Evolutionary conservation across 176 grass and related monocot species (phyloP), one percentile per base, ranked within the genome.

Genomic region (Elaeis guineensis): DNA sequence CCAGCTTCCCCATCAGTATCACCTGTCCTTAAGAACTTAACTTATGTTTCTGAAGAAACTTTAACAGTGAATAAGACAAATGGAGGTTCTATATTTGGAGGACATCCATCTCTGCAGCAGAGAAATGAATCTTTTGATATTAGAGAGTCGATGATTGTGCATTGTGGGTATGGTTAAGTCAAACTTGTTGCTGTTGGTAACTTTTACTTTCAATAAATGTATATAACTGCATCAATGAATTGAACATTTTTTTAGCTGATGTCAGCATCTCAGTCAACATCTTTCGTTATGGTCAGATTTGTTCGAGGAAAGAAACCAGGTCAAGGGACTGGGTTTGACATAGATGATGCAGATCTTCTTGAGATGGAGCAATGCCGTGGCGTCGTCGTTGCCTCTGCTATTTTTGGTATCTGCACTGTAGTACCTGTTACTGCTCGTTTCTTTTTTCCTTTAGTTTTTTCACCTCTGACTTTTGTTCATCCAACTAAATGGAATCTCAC

Each of bases 381-480:
- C 30, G 80, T 69, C 12, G 79, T 98, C 55, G 88, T 98, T 49
- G 88, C 94, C 67, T 98, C 94, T 65, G 88, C 88, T 80, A 92
- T 98, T 86, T 98, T 98, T 72, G 94, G 94, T 98, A 98, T 75
- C 21, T 52, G 55, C 21, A 26, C 35, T 44, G 11, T 44, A 44
- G 35, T 44, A 44, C 11, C 28, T 30, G 28, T 6, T 30, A 44
- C 35, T 9, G 9, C 35, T 12, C 8, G 11, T 44, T 44, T 12
- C 11, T 44, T 44, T 44, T 14, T 14, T 14, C 35, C 8, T 44
- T 12, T 44, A 14, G 8, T 44, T 44, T 44, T 44, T 44, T 44
- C 8, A 44, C 35, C 35, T 12, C 11, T 44, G 8, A 11, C 35
- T 44, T 44, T 14, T 44, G 11, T 44, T 44, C 14, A 44, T 44